Evolutionary conservation across 768 basidiomycete species (phyloP).

Genomic region (Mrakia gelida): DNA sequence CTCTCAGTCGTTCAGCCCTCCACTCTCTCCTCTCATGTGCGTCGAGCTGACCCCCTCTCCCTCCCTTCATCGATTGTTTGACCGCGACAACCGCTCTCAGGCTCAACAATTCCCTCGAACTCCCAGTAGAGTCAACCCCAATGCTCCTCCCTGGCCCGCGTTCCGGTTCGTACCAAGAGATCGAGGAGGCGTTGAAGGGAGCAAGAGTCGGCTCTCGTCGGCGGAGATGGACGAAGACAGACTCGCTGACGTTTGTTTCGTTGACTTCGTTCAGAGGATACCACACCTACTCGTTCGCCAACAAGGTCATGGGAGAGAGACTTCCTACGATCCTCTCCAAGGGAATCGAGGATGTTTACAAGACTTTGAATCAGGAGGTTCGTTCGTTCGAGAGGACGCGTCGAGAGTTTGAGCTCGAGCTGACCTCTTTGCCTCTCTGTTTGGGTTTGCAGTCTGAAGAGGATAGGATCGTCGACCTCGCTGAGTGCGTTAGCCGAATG

Average conservation of each 20-base stretch:
- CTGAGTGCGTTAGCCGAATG: slow-evolving; percentile 82
- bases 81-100: slow-evolving; percentile 8
- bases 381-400: not conserved
- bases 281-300: slow-evolving; percentile 48
- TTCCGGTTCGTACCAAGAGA: slow-evolving; percentile 33
- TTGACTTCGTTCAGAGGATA: slow-evolving; percentile 40
- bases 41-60: not conserved
- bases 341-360: slow-evolving; percentile 84
- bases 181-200: no score
- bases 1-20: no score
- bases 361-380: slow-evolving; percentile 70
- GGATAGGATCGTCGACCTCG: slow-evolving; percentile 77
- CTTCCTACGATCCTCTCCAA: slow-evolving; percentile 93
- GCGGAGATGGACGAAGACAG: no score
- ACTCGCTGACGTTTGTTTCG: no score
- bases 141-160: slow-evolving; percentile 49
- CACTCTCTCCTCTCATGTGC: no score
- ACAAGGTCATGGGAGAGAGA: slow-evolving; percentile 70
- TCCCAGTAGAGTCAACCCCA: slow-evolving; percentile 46
- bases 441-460: slow-evolving; percentile 56
- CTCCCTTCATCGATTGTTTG: slow-evolving; percentile 25
- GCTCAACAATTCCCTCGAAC: slow-evolving; percentile 43
- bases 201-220: no score
- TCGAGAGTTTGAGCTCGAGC: not conserved
- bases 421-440: not conserved